A percentile compares a stretch with the other conserved stretches of the same genome.
Evolutionary conservation across 2,329 filamentous ascomycete genomes (phyloP).

Genomic region (Fusarium penzigii): DNA sequence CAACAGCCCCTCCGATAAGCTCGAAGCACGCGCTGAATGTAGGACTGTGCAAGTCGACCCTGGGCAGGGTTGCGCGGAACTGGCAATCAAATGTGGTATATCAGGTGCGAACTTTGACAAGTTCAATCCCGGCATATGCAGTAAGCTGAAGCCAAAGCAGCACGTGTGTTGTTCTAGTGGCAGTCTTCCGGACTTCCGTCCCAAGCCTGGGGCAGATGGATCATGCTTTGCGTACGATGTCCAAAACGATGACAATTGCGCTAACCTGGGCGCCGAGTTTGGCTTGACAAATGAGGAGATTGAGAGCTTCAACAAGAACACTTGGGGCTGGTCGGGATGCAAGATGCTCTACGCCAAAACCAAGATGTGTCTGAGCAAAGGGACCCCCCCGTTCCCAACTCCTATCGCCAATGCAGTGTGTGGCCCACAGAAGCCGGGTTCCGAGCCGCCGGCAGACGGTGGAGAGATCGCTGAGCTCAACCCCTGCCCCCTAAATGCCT

Average conservation of each 20-base stretch:
- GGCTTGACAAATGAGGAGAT: constrained; percentile 34
- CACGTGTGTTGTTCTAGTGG: constrained; percentile 40
- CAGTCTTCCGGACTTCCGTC: constrained; percentile 9
- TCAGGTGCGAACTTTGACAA: constrained; percentile 33
- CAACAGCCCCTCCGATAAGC: neutral
- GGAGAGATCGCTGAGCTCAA: constrained; percentile 24
- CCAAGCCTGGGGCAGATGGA: constrained; percentile 25
- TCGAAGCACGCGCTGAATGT: neutral
- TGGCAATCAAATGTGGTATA: constrained; percentile 40
- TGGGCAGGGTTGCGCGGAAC: constrained; percentile 35
- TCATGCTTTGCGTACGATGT: constrained; percentile 40
- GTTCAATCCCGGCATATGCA: constrained; percentile 35
- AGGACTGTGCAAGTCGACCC: constrained; percentile 2
- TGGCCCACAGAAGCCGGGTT: constrained; percentile 30
- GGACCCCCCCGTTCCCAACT: constrained; percentile 32
- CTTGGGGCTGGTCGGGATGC: constrained; percentile 35
- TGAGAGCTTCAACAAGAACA: constrained; percentile 31
- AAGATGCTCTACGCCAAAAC: constrained; percentile 14
- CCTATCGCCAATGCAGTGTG: constrained; percentile 26
- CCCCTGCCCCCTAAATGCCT: constrained; percentile 33
- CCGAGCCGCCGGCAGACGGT: constrained; percentile 5
- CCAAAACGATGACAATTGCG: constrained; percentile 36
- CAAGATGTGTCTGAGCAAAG: constrained; percentile 31
- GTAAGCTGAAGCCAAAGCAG: constrained; percentile 29
- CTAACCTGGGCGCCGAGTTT: constrained; percentile 32